These are phyloP conservation scores for Coemansia sp. DNA, from an alignment of 371 early-diverging fungal species.

Conservation along the genomic window DNA sequence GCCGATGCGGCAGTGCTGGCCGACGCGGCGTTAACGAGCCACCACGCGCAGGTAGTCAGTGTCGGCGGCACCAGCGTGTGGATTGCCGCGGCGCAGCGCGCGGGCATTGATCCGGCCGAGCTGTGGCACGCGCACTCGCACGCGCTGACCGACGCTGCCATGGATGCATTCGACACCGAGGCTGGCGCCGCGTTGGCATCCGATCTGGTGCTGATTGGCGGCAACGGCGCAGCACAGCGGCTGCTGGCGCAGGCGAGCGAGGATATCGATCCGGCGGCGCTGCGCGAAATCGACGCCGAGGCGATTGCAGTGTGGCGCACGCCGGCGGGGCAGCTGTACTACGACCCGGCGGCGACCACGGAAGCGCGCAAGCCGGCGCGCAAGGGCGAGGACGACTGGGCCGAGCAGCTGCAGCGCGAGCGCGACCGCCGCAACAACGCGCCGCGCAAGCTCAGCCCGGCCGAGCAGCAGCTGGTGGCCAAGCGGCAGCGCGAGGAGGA, in stretches of 20 bases:
- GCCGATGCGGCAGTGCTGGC: conserved; percentile 44
- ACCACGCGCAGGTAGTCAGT: conserved; percentile 64
- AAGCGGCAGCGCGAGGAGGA: conserved; percentile 75
- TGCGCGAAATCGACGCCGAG: conserved; percentile 20
- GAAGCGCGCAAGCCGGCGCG: conserved; percentile 32
- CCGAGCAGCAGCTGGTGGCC: conserved; percentile 77
- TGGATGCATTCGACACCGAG: conserved; percentile 17
- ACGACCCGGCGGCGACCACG: conserved; percentile 41
- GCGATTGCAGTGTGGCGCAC: conserved; percentile 50
- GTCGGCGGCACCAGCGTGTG: conserved; percentile 74
- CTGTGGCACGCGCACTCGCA: conserved; percentile 56
- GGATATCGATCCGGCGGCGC: conserved; percentile 18
- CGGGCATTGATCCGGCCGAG: conserved; percentile 70
- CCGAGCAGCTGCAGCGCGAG: conserved; percentile 77
- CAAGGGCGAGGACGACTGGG: conserved; percentile 75
- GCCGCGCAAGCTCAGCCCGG: conserved; percentile 59
- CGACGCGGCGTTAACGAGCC: conserved; percentile 63
- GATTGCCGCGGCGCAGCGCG: conserved; percentile 78
- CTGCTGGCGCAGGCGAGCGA: conserved; percentile 31
- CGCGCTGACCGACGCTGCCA: conserved; percentile 54
- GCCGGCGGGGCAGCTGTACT: conserved; percentile 36
- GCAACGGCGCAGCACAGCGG: conserved; percentile 26
- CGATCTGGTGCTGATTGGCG: conserved; percentile 43
- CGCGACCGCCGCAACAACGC: conserved; percentile 51
- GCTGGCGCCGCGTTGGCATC: conserved; percentile 18